phyloP scores from a whole-genome alignment of 2,329 filamentous ascomycete genomes.

The Polytolypa hystricis region DNA sequence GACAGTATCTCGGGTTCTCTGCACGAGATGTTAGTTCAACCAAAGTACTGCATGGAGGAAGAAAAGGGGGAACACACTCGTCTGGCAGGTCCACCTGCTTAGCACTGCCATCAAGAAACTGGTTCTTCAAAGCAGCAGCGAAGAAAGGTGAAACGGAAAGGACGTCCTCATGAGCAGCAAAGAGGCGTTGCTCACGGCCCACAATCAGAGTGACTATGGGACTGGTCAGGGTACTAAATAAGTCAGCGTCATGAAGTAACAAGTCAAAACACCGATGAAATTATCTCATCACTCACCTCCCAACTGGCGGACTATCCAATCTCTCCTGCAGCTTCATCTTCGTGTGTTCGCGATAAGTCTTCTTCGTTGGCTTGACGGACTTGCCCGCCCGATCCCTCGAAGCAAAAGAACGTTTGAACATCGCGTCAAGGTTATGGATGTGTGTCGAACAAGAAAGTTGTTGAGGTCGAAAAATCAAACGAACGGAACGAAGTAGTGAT shows the following conservation, averaged over 20 bases:
- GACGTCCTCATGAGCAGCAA: conserved; percentile 91
- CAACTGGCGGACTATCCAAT: conserved; percentile 50
- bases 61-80: conserved; percentile 29
- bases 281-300: conserved; percentile 30
- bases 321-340: conserved; percentile 84
- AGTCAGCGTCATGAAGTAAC: conserved; percentile 1
- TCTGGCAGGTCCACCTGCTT: conserved; percentile 68
- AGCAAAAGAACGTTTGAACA: conserved; percentile 90
- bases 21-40: conserved; percentile 27
- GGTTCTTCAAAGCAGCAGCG: conserved; percentile 56
- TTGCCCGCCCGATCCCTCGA: conserved; percentile 81
- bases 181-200: conserved; percentile 74
- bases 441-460: conserved; percentile 20
- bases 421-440: conserved; percentile 44
- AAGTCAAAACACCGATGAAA: neutral
- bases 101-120: conserved; percentile 58
- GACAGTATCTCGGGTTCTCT: conserved; percentile 90
- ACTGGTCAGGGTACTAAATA: conserved; percentile 41
- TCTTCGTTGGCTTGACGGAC: conserved; percentile 66
- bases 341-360: conserved; percentile 62
- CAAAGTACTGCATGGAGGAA: neutral
- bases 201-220: conserved; percentile 82
- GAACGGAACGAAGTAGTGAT: conserved; percentile 43
- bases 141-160: conserved; percentile 80
- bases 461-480: conserved; percentile 21